phyloP scores from a whole-genome alignment of 2,329 filamentous ascomycete genomes.

The Fusarium sp. region DNA sequence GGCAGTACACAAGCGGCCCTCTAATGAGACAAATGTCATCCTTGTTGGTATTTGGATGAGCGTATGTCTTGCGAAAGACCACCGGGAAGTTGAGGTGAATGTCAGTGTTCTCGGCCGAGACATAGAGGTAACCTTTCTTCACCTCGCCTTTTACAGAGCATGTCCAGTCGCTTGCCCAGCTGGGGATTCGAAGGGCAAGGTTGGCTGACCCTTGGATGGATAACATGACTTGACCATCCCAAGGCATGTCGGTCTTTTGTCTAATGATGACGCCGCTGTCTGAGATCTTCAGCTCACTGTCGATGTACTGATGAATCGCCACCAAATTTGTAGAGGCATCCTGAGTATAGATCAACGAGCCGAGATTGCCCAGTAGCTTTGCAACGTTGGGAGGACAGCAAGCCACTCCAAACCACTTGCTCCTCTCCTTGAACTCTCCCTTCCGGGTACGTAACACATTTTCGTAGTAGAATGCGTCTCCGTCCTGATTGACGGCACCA shows the following conservation, averaged over 20 bases:
- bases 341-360: neutral
- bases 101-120: neutral
- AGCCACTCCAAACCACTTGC: constrained; percentile 13
- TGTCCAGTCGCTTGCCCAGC: neutral
- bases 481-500: neutral
- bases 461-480: constrained; percentile 5
- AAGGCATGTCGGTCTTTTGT: neutral
- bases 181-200: neutral
- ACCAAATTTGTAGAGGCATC: neutral
- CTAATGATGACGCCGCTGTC: neutral
- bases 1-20: neutral
- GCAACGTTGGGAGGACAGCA: constrained; percentile 13
- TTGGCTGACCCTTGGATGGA: neutral
- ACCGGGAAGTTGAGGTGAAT: neutral
- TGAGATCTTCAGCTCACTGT: neutral
- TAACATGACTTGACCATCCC: neutral
- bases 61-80: neutral
- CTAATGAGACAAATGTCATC: neutral
- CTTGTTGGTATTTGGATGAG: neutral
- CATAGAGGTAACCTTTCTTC: neutral
- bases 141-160: neutral
- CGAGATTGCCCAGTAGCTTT: neutral
- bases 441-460: neutral
- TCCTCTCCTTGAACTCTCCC: constrained; percentile 1
- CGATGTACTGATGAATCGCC: neutral